Conservation (phyloP, 176 grass and related monocot genomes). For the Oryza meridionalis region DNA sequence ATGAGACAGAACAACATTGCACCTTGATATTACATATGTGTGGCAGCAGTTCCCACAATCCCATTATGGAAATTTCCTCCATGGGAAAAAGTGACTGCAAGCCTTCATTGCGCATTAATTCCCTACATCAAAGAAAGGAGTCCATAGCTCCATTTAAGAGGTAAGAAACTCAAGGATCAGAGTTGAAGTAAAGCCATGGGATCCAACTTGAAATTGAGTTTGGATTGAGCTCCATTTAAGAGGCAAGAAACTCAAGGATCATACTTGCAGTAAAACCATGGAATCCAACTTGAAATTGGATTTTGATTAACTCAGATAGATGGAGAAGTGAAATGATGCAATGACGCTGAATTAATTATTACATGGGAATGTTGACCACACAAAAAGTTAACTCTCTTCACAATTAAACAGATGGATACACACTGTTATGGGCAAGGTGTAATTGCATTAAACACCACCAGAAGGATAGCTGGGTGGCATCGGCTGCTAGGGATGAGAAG, state of each 20-base stretch:
- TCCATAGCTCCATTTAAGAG: background rate
- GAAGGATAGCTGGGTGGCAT: background rate
- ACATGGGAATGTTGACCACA: background rate
- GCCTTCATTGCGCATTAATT: conserved; percentile 77
- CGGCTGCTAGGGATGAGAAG: background rate
- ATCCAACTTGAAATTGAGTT: conserved; percentile 11
- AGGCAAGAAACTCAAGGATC: background rate
- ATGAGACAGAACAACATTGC: conserved; percentile 6
- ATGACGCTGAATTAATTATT: conserved; percentile 10
- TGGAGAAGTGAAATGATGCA: conserved; percentile 13
- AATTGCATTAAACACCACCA: background rate
- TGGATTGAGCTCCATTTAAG: background rate
- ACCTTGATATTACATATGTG: conserved; percentile 87
- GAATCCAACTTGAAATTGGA: conserved; percentile 9
- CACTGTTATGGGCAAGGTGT: background rate
- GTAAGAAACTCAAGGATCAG: background rate
- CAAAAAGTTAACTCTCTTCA: background rate
- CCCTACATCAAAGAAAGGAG: conserved; percentile 43
- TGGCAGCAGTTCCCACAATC: conserved; percentile 88
- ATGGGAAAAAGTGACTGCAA: conserved; percentile 82
- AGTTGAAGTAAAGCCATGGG: conserved; percentile 11
- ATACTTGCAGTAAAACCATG: conserved; percentile 17
- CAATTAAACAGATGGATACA: background rate
- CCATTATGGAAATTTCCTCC: conserved; percentile 97
- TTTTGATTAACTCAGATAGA: background rate